Evolutionary conservation across 2,329 filamentous ascomycete genomes (phyloP), one percentile per base, ranked within the genome.

Genomic region (Colletotrichum abscissum): DNA sequence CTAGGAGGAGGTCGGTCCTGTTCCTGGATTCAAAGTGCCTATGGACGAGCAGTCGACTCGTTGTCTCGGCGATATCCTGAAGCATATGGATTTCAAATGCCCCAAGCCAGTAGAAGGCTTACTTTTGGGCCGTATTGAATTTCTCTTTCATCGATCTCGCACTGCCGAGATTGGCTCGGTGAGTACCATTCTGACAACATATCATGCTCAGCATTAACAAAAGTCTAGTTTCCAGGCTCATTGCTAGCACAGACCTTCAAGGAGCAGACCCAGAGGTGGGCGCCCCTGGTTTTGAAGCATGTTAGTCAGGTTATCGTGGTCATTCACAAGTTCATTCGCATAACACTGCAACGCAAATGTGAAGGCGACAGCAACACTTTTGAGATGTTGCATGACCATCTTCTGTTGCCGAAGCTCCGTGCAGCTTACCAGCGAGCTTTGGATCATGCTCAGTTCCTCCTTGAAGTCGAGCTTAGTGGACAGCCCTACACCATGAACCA

Each of bases 231-330:
- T 49, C 78, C 80, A 12, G 79, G 81, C 0, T 75, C 80, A 0
- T 73, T 90, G 16, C 77, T 91, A 0, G 79, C 83, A 0, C 81
- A 78, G 0, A 80, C 83, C 0, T 90, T 92, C 78, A 84, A 85
- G 33, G 84, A 86, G 42, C 90, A 92, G 69, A 86, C 89, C 0
- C 74, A 76, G 14, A 90, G 88, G 19, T 92, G 91, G 91, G 76
- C 81, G 0, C 59, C 72, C 0, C 77, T 92, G 1, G 84, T 87
- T 0, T 71, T 84, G 0, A 82, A 81, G 0, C 89, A 92, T 72
- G 82, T 90, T 5, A 86, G 85, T 71, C 85, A 88, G 30, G 80
- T 87, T 3, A 87, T 92, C 5, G 64, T 82, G 0, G 69, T 88
- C 0, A 85, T 91, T 0, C 89, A 92, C 58, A 69, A 80, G 2